Base-by-base conservation (phyloP, 768 basidiomycete species). In the Amyloporia xantha region DNA sequence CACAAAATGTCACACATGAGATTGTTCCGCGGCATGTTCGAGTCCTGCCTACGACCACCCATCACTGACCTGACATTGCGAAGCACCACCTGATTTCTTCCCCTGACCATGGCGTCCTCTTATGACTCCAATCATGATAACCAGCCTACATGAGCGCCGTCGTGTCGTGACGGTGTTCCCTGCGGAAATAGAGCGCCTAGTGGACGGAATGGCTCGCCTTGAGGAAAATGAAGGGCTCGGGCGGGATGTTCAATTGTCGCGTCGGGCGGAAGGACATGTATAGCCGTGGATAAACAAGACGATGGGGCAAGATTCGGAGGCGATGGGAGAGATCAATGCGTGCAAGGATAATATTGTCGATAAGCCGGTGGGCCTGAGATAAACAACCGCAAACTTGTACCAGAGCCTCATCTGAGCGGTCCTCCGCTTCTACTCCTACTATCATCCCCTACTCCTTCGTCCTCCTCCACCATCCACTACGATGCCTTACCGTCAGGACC, bases 401-500 rank as follows among this genome's bases (percentile, higher is more conserved):
- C 10, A 17, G 23, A 3, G 19, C 4, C 40, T 23, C 26, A 13
- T 26, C 27, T 27, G 43, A n/a, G 9, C 43, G 44, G 38, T 51
- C 54, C 51, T 52, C 51, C 51, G 43, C 33, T 52, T 20, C 41
- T 4, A 33, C 36, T 50, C 47, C 47, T 48, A 43, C 46, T 48
- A 47, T 55, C 50, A 50, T 44, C 47, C 41, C 47, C 43, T 35
- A 35, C 26, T 26, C 24, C 56, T 12, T 37, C 38, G 36, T 48
- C 36, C 41, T 50, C 38, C 48, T 45, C 47, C 42, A 19, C 48
- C 27, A 35, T 54, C 20, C 35, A 44, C 47, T 61, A 59, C 71
- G 50, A 59, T 70, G 62, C 54, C 56, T 13, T 89, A 88, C 72
- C 78, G 66, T 66, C 87, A 86, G 70, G 89, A 91, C 59, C 83